These are phyloP conservation scores for Aquilaria sinensis DNA, from an alignment of 345 rosid genomes.

Conservation along the genomic window DNA sequence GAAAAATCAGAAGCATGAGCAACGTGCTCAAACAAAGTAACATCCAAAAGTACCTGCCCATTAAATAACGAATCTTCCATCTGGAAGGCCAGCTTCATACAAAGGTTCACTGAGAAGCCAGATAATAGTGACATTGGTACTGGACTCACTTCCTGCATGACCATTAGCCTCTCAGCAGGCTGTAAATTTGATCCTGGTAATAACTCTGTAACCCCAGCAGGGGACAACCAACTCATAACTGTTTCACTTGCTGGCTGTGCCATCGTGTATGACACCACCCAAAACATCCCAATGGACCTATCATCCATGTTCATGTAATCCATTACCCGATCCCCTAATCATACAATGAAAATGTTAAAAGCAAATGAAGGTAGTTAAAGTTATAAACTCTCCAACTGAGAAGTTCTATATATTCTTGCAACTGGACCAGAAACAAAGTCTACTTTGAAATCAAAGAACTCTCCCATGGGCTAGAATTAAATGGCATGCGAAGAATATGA, in stretches of 20 bases:
- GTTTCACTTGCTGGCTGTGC: conserved; percentile 92
- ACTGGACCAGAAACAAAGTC: too few species aligned
- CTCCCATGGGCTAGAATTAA: too few species aligned
- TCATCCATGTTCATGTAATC: conserved; percentile 98
- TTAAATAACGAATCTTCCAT: conserved; percentile 86
- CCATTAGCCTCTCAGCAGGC: conserved; percentile 71
- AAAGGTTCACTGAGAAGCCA: conserved; percentile 82
- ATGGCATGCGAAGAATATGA: too few species aligned
- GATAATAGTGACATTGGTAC: conserved; percentile 84
- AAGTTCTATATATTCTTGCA: too few species aligned
- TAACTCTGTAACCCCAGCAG: conserved; percentile 68
- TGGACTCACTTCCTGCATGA: conserved; percentile 91
- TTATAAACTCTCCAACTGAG: too few species aligned
- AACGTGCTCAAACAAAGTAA: conserved; percentile 14
- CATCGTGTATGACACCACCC: conserved; percentile 97
- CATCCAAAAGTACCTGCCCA: conserved; percentile 57
- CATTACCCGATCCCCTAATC: conserved; percentile 80
- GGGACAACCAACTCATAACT: conserved; percentile 73
- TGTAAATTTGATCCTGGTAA: conserved; percentile 55
- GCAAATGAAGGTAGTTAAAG: not conserved
- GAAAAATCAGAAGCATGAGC: too few species aligned
- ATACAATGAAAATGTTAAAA: conserved; percentile 17
- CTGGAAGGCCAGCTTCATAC: conserved; percentile 70
- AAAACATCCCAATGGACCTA: conserved; percentile 94
- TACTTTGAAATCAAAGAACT: too few species aligned